Percentiles rank a stretch among this genome's conserved stretches.
These are phyloP conservation scores for Euphorbia lathyris DNA, from an alignment of 345 rosid species.

Conservation along the genomic window DNA sequence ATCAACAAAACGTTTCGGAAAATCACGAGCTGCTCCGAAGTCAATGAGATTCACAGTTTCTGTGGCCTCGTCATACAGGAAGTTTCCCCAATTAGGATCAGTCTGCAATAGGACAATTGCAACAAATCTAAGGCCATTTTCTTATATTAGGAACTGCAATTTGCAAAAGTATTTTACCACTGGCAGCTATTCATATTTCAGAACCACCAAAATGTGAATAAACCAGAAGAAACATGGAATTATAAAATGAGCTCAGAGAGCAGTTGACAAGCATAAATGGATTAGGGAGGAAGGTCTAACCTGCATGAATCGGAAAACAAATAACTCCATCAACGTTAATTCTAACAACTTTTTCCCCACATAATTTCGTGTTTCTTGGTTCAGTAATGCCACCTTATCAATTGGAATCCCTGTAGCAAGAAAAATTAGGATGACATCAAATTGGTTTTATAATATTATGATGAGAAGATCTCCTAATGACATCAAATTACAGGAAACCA, in stretches of 20 bases:
- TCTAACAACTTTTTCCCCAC: slow-evolving; percentile 83
- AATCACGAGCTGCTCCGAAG: slow-evolving; percentile 94
- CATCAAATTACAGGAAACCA: neutral
- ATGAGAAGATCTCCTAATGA: slow-evolving; percentile 1
- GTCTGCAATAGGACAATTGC: slow-evolving; percentile 49
- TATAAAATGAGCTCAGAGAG: neutral
- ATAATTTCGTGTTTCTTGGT: slow-evolving; percentile 73
- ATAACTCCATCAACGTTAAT: slow-evolving; percentile 80
- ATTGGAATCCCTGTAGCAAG: slow-evolving; percentile 65
- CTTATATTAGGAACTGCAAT: neutral
- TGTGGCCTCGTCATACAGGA: slow-evolving; percentile 68
- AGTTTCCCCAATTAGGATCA: slow-evolving; percentile 97
- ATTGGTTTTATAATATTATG: neutral
- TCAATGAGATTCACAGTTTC: slow-evolving; percentile 79
- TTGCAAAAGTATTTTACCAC: neutral
- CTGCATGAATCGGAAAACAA: slow-evolving; percentile 94
- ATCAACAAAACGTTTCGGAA: slow-evolving; percentile 82
- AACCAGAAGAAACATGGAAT: neutral
- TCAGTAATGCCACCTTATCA: slow-evolving; percentile 76
- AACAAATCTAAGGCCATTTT: slow-evolving; percentile 6
- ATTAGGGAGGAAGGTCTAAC: slow-evolving; percentile 14
- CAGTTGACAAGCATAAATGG: neutral
- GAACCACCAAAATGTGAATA: neutral
- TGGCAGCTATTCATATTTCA: neutral
- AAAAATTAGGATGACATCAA: neutral